These are phyloP conservation scores for Prunus yedoensis DNA, from an alignment of 331 rosid genomes.

Conservation along the genomic window DNA sequence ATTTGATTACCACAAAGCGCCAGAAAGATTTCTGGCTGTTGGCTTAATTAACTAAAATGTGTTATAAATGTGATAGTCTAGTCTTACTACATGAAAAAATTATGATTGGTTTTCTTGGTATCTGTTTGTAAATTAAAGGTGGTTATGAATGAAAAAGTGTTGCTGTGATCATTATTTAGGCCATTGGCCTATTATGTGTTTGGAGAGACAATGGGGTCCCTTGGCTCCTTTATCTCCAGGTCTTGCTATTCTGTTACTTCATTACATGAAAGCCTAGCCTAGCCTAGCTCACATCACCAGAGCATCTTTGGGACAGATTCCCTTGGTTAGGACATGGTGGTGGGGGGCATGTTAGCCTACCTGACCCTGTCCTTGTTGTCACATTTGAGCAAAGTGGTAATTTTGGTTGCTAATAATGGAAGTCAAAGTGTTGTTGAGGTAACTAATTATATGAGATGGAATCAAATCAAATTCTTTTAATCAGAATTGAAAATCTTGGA, in stretches of 20 bases:
- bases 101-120: constrained; percentile 25
- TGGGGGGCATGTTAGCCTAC: not conserved
- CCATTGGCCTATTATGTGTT: constrained; percentile 20
- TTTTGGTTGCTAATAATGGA: no score
- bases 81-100: not conserved
- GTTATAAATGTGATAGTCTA: not conserved
- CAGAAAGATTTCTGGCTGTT: constrained; percentile 98
- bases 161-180: constrained; percentile 28
- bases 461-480: no score
- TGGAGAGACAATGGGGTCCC: constrained; percentile 22
- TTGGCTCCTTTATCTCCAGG: not conserved
- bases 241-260: no score
- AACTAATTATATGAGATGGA: no score
- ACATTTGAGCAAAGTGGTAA: no score
- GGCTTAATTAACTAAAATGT: constrained; percentile 40
- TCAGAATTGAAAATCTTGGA: no score
- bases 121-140: constrained; percentile 52
- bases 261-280: not conserved
- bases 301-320: constrained; percentile 5
- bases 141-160: constrained; percentile 23
- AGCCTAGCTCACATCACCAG: not conserved
- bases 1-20: constrained; percentile 94
- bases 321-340: not conserved
- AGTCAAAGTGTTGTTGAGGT: no score
- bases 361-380: not conserved